These are phyloP conservation scores for Metarhizium sp. DNA, from an alignment of 2,329 filamentous ascomycete species.

Conservation along the genomic window DNA sequence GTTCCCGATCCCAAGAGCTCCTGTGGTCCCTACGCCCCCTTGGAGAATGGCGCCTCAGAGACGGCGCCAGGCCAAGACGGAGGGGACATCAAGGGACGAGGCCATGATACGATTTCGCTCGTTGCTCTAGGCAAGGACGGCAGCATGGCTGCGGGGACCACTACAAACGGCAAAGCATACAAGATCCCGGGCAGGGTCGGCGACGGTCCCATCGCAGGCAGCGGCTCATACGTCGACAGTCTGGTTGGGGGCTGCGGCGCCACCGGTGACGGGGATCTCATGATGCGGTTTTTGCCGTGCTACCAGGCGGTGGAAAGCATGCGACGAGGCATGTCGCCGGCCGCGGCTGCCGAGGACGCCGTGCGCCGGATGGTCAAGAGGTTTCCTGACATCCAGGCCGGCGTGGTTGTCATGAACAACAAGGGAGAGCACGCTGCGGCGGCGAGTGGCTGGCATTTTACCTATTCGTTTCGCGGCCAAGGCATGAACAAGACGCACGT, in stretches of 20 bases:
- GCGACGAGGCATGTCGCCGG: conserved; percentile 36
- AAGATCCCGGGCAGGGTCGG: conserved; percentile 47
- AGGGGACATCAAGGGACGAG: conserved; percentile 8
- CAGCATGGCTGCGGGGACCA: conserved; percentile 43
- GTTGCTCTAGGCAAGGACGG: conserved; percentile 34
- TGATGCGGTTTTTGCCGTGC: conserved; percentile 48
- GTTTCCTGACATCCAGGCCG: conserved; percentile 36
- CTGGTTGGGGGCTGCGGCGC: conserved; percentile 46
- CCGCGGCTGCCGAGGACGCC: conserved; percentile 39
- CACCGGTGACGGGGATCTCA: conserved; percentile 47
- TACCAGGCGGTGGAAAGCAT: conserved; percentile 48
- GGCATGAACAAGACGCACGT: conserved; percentile 36
- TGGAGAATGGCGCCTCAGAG: conserved; percentile 2
- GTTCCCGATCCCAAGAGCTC: conserved; percentile 29
- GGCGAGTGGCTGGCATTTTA: conserved; percentile 44
- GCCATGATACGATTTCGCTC: conserved; percentile 47
- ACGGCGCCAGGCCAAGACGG: background rate
- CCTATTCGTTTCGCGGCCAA: conserved; percentile 40
- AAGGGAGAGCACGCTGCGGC: conserved; percentile 40
- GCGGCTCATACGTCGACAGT: conserved; percentile 44
- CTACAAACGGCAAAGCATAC: conserved; percentile 44
- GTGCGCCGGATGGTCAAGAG: conserved; percentile 38
- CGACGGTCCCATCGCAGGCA: conserved; percentile 44
- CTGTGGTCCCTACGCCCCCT: conserved; percentile 39
- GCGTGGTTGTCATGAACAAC: conserved; percentile 40